Conservation (phyloP, 176 grass and related monocot species). For the Aegilops tauschii region DNA sequence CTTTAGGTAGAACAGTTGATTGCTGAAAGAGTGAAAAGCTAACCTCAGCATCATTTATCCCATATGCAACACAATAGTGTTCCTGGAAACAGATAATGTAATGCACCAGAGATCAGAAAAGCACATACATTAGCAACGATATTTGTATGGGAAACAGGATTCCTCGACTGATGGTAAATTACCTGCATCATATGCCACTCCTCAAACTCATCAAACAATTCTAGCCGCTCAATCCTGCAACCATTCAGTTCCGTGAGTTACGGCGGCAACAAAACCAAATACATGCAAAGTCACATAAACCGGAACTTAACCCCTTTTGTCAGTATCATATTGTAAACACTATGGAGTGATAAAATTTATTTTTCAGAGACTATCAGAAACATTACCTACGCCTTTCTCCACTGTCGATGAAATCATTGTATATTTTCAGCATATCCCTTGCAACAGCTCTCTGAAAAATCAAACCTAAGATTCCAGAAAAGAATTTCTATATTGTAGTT, state of each 20-base stretch:
- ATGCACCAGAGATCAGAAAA: neutral
- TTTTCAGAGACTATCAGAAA: constrained; percentile 19
- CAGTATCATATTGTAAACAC: neutral
- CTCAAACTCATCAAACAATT: constrained; percentile 98
- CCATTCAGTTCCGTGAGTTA: neutral
- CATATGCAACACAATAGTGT: constrained; percentile 92
- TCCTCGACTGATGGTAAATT: neutral
- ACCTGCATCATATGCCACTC: constrained; percentile 99
- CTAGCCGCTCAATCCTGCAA: constrained; percentile 83
- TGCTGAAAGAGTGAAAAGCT: neutral
- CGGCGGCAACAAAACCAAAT: neutral
- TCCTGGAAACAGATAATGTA: constrained; percentile 52
- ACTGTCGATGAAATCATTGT: constrained; percentile 83
- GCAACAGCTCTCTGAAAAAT: constrained; percentile 69
- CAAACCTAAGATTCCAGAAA: neutral
- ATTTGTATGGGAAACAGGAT: neutral
- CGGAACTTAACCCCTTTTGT: neutral
- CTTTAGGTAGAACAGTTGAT: neutral
- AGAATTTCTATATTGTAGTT: neutral
- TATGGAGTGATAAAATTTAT: neutral
- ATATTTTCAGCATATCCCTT: constrained; percentile 95
- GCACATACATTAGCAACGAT: neutral
- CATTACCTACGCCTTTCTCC: constrained; percentile 78
- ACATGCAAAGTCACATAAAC: neutral
- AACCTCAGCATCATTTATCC: constrained; percentile 80